Evolutionary conservation across 345 rosid species (phyloP).

Genomic region (Corchorus olitorius): DNA sequence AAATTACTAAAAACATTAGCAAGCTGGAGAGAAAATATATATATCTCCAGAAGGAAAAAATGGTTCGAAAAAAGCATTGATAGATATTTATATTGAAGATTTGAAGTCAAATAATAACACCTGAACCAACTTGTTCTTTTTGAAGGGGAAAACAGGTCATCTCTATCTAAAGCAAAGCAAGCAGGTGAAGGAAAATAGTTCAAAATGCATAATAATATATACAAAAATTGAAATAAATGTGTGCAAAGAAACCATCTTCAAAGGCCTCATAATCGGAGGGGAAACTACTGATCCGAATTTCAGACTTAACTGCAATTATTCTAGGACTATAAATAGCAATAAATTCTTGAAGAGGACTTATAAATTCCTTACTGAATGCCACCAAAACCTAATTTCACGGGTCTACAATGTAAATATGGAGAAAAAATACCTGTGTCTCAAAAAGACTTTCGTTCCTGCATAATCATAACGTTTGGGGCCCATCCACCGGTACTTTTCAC

Average conservation of each 20-base stretch:
- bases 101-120: background rate
- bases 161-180: background rate
- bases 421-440: conserved; percentile 72
- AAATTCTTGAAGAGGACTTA: background rate
- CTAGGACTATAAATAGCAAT: background rate
- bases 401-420: background rate
- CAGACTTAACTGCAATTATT: conserved; percentile 9
- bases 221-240: background rate
- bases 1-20: background rate
- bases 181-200: background rate
- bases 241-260: conserved; percentile 1
- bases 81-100: background rate
- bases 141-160: background rate
- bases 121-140: background rate
- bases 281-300: background rate
- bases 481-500: conserved; percentile 98
- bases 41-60: background rate
- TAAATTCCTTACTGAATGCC: conserved; percentile 7
- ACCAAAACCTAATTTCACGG: background rate
- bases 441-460: conserved; percentile 90
- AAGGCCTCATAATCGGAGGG: background rate
- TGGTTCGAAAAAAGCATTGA: background rate
- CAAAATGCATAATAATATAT: background rate
- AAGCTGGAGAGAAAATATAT: background rate
- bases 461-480: conserved; percentile 96